These are phyloP conservation scores for Fusarium burgessii DNA, from an alignment of 2,329 filamentous ascomycete species.

Conservation along the genomic window DNA sequence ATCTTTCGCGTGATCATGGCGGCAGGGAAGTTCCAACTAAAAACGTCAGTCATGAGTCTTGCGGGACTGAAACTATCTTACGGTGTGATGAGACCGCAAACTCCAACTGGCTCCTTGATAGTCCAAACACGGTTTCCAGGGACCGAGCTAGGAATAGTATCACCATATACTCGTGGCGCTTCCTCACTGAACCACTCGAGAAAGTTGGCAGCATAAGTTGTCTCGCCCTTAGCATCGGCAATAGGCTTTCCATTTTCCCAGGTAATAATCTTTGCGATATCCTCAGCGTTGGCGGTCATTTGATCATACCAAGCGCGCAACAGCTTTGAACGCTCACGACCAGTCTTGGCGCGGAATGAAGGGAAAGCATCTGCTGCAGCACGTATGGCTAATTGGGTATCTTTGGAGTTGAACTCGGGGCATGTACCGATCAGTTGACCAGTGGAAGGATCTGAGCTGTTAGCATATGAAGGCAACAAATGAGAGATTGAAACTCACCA, in stretches of 20 bases:
- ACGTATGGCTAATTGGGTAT: conserved; percentile 83
- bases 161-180: conserved; percentile 78
- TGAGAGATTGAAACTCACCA: conserved; percentile 58
- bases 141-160: conserved; percentile 77
- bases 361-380: conserved; percentile 84
- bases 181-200: conserved; percentile 87
- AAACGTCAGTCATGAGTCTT: background rate
- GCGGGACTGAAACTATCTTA: conserved; percentile 43
- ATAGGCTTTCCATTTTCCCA: conserved; percentile 92
- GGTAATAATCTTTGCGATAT: conserved; percentile 85
- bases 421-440: conserved; percentile 83
- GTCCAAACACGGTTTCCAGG: conserved; percentile 81
- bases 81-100: conserved; percentile 85
- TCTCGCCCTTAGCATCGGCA: conserved; percentile 79
- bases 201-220: conserved; percentile 78
- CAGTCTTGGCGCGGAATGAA: conserved; percentile 76
- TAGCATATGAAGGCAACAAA: conserved; percentile 3
- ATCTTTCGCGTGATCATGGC: conserved; percentile 81
- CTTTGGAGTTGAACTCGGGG: conserved; percentile 84
- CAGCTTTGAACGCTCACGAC: conserved; percentile 78
- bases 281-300: conserved; percentile 81
- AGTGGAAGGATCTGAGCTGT: conserved; percentile 78
- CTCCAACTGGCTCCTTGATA: conserved; percentile 85
- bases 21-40: conserved; percentile 84
- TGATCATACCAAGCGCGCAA: conserved; percentile 86